These are phyloP conservation scores for Cicer cuneatum DNA, from an alignment of 306 rosid species.

Conservation along the genomic window DNA sequence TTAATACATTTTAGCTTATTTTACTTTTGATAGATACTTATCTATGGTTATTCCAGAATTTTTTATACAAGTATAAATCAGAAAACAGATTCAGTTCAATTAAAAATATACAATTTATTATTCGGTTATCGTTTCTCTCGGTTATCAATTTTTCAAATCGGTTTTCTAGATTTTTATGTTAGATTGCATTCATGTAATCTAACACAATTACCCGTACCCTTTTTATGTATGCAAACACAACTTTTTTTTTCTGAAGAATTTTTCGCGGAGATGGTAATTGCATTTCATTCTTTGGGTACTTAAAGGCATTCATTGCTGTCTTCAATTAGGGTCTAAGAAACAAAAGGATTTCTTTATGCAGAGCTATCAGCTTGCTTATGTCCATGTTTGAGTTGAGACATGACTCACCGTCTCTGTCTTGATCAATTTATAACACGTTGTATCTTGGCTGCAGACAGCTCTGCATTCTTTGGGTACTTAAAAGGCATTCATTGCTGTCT, in stretches of 20 bases:
- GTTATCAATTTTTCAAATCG: background rate
- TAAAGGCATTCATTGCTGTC: constrained; percentile 30
- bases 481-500: constrained; percentile 29
- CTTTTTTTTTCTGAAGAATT: constrained; percentile 33
- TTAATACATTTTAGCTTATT: too few relatives aligned
- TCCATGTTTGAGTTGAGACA: constrained; percentile 28
- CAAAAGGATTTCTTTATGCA: constrained; percentile 34
- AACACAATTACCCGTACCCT: background rate
- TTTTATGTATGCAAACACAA: constrained; percentile 7
- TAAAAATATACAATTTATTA: background rate
- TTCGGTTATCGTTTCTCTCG: background rate
- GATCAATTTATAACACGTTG: constrained; percentile 33
- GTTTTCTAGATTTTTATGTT: background rate
- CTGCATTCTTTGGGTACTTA: too few relatives aligned
- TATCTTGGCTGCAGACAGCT: constrained; percentile 48
- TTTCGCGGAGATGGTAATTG: constrained; percentile 21
- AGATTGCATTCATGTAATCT: background rate
- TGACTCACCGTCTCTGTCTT: constrained; percentile 32
- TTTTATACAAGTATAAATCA: background rate
- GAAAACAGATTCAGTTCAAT: background rate
- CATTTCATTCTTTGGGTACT: constrained; percentile 20
- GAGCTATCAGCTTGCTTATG: constrained; percentile 37
- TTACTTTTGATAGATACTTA: too few relatives aligned
- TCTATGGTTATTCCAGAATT: too few relatives aligned
- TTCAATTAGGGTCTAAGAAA: constrained; percentile 24